A percentile compares a stretch with the other conserved stretches of the same genome.
phyloP scores from a whole-genome alignment of 495 filamentous ascomycete genomes.

The Penicillium cataractarum region DNA sequence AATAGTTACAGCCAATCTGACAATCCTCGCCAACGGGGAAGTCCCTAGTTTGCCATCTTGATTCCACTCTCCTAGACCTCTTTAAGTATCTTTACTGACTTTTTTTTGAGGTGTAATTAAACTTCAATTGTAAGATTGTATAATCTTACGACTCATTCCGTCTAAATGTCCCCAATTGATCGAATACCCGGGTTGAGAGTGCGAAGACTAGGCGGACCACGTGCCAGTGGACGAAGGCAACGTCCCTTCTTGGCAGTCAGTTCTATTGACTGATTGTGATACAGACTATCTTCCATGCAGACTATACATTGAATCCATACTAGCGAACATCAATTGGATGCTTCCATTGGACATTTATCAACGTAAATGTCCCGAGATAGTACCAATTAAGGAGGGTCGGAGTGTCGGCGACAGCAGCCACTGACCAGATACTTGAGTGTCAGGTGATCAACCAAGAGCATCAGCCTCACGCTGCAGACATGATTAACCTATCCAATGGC shows the following conservation, averaged over 20 bases:
- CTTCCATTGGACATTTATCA: neutral
- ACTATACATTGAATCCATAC: neutral
- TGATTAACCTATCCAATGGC: neutral
- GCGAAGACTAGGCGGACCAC: neutral
- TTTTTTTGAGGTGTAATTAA: neutral
- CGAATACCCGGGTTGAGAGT: neutral
- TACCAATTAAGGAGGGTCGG: neutral
- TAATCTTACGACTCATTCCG: neutral
- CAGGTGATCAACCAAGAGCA: neutral
- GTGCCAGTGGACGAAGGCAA: neutral
- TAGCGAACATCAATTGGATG: neutral
- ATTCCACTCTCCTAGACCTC: neutral
- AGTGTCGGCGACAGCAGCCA: neutral
- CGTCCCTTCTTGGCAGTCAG: slow-evolving; percentile 3
- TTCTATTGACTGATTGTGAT: neutral
- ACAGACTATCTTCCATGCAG: neutral
- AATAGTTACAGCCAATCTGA: neutral
- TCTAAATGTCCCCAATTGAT: neutral
- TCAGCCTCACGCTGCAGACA: neutral
- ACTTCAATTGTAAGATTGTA: neutral
- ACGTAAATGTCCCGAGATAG: neutral
- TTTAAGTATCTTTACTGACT: neutral
- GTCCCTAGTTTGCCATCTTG: neutral
- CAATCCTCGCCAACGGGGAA: neutral
- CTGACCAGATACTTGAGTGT: neutral